Evolutionary conservation across 2,329 filamentous ascomycete genomes (phyloP), one percentile per base, ranked within the genome.

Genomic region (Ramularia endophylla): DNA sequence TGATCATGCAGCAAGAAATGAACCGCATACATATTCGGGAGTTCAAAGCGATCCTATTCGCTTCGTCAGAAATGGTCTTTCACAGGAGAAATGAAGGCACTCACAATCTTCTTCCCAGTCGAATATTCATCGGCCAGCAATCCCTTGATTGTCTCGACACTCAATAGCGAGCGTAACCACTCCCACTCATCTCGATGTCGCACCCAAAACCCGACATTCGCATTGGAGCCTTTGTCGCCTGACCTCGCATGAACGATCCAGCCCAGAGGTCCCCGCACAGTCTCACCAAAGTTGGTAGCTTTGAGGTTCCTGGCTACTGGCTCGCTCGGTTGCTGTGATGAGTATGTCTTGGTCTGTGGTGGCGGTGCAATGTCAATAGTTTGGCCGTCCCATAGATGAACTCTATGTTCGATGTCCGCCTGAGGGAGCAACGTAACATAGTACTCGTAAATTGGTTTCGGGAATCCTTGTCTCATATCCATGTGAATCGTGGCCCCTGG

Each of bases 171-270:
- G 12, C 56, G 50, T 18, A 64, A 39, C 61, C 61, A 64, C 11
- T 57, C 49, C 43, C 51, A 64, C 34, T 61, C 58, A n/a, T 61
- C 58, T 4, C 40, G 28, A 34, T 48, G 47, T 4, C 65, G 57
- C 4, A 71, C 67, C 48, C 69, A 77, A 45, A 65, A 46, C 38
- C 65, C 61, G 4, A 61, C 51, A 35, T 63, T 63, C 8, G 55
- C 56, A 32, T 63, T 59, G 6, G 45, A 47, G 8, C 58, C 59
- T 37, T 64, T 64, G 38, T 64, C 61, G 5, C 61, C 61, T 13
- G 51, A 56, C 2, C 60, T 40, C 2, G 57, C 61, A 38, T 61
- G 60, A 5, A 57, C 60, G 19, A 64, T 53, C 51, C 55, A 63
- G 29, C 67, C 67, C 2, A 69, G 44, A 1, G 65, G 65, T 2